Percentiles rank a stretch among this genome's conserved stretches.
Conservation (phyloP, 2,329 filamentous ascomycete genomes). For the Colletotrichum lindemuthianum region DNA sequence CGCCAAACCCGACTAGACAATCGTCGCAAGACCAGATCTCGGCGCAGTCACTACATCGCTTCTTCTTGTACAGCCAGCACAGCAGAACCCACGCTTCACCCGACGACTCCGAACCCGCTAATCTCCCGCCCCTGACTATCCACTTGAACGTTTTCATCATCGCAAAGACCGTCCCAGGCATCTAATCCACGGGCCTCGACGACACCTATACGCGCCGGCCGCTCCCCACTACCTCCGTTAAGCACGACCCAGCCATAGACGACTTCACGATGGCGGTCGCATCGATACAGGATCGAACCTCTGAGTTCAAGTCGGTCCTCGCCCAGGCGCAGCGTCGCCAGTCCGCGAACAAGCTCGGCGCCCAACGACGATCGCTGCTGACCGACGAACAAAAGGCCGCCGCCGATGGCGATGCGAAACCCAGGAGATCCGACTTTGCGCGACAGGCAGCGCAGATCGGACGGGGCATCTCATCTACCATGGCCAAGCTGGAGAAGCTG, state of each 20-base stretch:
- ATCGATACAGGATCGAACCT: constrained; percentile 95
- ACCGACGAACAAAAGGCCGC: constrained; percentile 76
- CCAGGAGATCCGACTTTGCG: constrained; percentile 89
- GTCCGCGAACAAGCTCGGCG: constrained; percentile 77
- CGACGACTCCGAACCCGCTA: not conserved
- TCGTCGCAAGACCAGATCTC: too few relatives aligned
- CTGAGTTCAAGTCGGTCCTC: constrained; percentile 93
- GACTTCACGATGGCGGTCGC: constrained; percentile 65
- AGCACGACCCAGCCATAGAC: not conserved
- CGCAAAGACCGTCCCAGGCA: not conserved
- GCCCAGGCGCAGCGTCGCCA: constrained; percentile 84
- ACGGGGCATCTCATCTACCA: constrained; percentile 88
- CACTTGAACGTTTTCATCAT: not conserved
- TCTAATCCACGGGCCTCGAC: constrained; percentile 3
- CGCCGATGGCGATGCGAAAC: constrained; percentile 63
- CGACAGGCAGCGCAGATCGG: constrained; percentile 92
- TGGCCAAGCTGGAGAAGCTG: constrained; percentile 93
- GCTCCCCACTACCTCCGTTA: not conserved
- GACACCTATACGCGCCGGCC: constrained; percentile 18
- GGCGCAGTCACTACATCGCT: not conserved
- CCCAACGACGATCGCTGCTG: constrained; percentile 84
- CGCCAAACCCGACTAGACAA: too few relatives aligned
- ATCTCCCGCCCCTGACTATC: constrained; percentile 15
- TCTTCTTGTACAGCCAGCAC: constrained; percentile 13
- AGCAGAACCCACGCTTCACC: not conserved